phyloP scores from a whole-genome alignment of 495 filamentous ascomycete species.

The Daldinia decipiens region DNA sequence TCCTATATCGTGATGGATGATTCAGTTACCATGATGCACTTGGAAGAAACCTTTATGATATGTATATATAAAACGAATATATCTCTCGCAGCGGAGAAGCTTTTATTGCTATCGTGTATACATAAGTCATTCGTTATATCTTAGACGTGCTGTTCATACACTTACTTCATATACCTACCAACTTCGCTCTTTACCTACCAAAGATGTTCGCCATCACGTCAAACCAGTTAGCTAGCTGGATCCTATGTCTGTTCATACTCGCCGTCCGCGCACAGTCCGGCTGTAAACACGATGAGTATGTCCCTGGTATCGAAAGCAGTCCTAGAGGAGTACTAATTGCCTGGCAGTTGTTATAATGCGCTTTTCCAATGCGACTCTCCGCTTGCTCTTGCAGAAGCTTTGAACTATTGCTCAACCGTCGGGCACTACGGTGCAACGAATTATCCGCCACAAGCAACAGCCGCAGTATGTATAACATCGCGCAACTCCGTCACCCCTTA shows the following conservation, averaged over 20 bases:
- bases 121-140: conserved; percentile 12
- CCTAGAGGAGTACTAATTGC: conserved; percentile 3
- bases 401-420: conserved; percentile 43
- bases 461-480: conserved; percentile 28
- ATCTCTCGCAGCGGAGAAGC: not conserved
- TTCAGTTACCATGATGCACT: not conserved
- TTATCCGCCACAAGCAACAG: conserved; percentile 44
- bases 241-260: conserved; percentile 35
- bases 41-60: not conserved
- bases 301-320: not conserved
- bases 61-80: not conserved
- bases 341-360: conserved; percentile 42
- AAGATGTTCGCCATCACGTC: conserved; percentile 27
- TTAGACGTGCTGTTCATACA: conserved; percentile 6
- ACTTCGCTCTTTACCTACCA: conserved; percentile 13
- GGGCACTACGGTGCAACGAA: conserved; percentile 44
- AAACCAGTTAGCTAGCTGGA: conserved; percentile 35
- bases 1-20: not conserved
- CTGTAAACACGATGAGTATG: conserved; percentile 42
- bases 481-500: not conserved
- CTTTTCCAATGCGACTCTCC: conserved; percentile 44
- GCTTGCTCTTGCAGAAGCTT: conserved; percentile 32
- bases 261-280: conserved; percentile 27
- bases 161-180: conserved; percentile 8
- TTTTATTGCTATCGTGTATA: not conserved